Evolutionary conservation across 2,329 filamentous ascomycete species (phyloP), one percentile per base, ranked within the genome.

Genomic region (Didymellaceae sp.): DNA sequence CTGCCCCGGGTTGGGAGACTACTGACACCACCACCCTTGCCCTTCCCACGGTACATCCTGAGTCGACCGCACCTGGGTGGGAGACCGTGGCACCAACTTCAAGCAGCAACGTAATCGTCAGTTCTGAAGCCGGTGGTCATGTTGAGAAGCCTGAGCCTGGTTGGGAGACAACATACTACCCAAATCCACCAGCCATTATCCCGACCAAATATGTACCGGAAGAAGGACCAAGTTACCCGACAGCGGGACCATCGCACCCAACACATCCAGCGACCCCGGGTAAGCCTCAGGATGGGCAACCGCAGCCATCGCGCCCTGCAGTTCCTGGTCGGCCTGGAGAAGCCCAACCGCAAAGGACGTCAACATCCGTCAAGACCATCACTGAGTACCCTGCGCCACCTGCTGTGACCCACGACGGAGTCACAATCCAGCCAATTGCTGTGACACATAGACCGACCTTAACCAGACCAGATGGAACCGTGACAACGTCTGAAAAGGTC

Each of bases 11-110:
- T n/a, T n/a, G n/a, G n/a, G n/a, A n/a, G n/a, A n/a, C n/a, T n/a
- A n/a, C n/a, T n/a, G n/a, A n/a, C n/a, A n/a, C n/a, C n/a, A n/a
- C n/a, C n/a, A 20, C 14, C 5, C 16, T n/a, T 22, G 21, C 34
- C 13, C 6, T 30, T 11, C 45, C 35, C 3, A 40, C 40, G 1
- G 47, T 45, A 14, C 47, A 51, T 20, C 16, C 21, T 17, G 33
- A 45, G 8, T 20, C 39, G 4, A 26, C 41, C 4, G 47, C 34
- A 21, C 16, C 37, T n/a, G 41, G 25, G 17, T 50, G 46, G 40
- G 28, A 35, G 1, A 28, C 26, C 5, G 11, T 6, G 14, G 37
- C 34, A 17, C 37, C 34, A 16, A 39, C 26, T 13, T 24, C 30
- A 25, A 30, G 33, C 26, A n/a, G n/a, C n/a, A n/a, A n/a, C n/a